Base-by-base conservation (phyloP, 352 stramenopile species). In the Phytophthora sp. region DNA sequence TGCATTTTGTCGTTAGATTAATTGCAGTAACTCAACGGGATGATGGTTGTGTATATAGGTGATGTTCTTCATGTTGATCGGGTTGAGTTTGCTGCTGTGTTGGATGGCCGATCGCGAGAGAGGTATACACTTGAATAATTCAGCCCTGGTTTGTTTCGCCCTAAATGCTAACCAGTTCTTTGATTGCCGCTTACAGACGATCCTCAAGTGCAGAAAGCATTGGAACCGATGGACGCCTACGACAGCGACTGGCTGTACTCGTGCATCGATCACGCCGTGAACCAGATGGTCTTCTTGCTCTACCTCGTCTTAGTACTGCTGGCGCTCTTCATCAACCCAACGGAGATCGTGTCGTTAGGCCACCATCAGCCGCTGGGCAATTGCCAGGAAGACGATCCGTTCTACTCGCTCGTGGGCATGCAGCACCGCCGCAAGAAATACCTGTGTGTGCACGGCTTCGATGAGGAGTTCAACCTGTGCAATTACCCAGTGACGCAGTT, bases 391-490 rank as follows among this genome's bases (percentile, higher is more conserved):
- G 66, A 74, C 47, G 83, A 93, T 59, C 64, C 61, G 13, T 83
- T 90, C 52, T 80, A 77, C 44, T 89, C 82, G 1, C 65, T 91
- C 12, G 57, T 94, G 6, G 86, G 83, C 5, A 76, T 88, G 18
- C 57, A 70, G 18, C 74, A 86, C 52, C 60, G 62, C n/a, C 84
- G 84, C 24, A 84, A 79, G 45, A 85, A 73, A 67, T 93, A 87
- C 31, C 63, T 95, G 20, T 95, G 86, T 63, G 75, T 88, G 27
- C 72, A 90, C 36, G 80, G 91, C 53, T 95, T 86, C 46, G 81
- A 95, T n/a, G 86, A 93, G 62, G 84, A 89, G 59, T 95, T 90
- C 44, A 91, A 88, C 44, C 42, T 95, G 23, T 95, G 86, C 76
- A 91, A 90, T 63, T 89, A 89, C 61, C 86, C 86, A 0, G 63